These are phyloP conservation scores for Salvia hispanica DNA, from an alignment of 257 asterid species.

Conservation along the genomic window DNA sequence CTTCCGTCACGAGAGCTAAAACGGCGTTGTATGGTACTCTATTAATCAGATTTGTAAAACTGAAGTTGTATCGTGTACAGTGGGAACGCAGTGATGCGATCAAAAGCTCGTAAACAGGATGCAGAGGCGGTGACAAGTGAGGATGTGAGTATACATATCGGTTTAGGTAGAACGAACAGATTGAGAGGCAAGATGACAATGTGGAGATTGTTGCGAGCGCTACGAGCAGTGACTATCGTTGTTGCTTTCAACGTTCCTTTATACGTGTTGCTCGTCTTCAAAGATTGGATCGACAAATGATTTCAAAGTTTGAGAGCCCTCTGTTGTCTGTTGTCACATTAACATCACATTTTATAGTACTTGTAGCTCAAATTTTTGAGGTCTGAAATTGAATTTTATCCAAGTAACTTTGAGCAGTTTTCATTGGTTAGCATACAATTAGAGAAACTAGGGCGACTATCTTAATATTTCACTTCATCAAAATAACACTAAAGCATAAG, in stretches of 20 bases:
- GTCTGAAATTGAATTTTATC: no score
- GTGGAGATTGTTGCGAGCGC: constrained; percentile 59
- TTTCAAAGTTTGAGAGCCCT: neutral
- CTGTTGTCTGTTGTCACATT: no score
- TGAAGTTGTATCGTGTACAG: constrained; percentile 38
- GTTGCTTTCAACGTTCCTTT: constrained; percentile 80
- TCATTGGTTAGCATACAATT: no score
- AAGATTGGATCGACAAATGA: constrained; percentile 91
- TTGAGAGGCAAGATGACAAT: constrained; percentile 52
- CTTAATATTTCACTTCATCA: neutral
- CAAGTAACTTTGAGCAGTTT: no score
- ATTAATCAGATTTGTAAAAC: neutral
- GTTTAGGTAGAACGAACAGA: constrained; percentile 45
- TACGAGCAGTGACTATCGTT: constrained; percentile 52
- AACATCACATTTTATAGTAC: no score
- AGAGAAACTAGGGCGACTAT: no score
- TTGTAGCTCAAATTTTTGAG: neutral
- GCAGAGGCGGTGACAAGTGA: constrained; percentile 28
- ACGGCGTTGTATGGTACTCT: neutral
- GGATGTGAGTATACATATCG: constrained; percentile 62
- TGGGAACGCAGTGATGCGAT: constrained; percentile 80
- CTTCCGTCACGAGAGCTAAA: constrained; percentile 77
- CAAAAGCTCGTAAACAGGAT: constrained; percentile 63
- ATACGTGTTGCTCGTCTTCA: constrained; percentile 79
- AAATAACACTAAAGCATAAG: neutral